Base-by-base conservation (phyloP, 805 yeast species). In the Candida silvatica region DNA sequence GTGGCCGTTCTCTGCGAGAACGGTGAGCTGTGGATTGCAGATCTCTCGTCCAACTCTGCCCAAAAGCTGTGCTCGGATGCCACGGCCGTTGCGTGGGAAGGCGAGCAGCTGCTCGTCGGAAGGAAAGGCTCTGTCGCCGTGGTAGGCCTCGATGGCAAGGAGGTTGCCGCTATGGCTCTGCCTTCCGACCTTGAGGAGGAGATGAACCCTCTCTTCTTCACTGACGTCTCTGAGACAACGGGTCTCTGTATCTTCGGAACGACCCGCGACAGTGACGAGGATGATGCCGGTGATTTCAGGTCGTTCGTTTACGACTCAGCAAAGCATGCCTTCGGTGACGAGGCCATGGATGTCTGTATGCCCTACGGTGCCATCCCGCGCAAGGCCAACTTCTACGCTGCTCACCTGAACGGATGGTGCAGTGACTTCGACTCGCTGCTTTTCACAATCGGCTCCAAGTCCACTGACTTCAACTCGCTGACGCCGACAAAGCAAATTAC, bases 401-500 rank as follows among this genome's bases (percentile, higher is more conserved):
- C 60, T 3, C 35, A 45, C 2, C 46, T 78, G 7, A 44, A 53
- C 17, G 46, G 61, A 15, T 68, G 84, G 69, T 51, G 66, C 5
- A 41, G 49, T 28, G 39, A 51, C 18, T 33, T 50, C 40, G 49
- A 59, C 2, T 34, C 42, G 8, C 36, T 75, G 2, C 44, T 64
- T 17, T 40, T 85, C 16, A 39, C 80, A 1, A 71, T 83, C 2
- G 70, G 80, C 2, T 71, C 87, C 0, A 66, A 74, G 17, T 73
- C 92, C 0, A 66, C 82, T 3, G 95, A 83, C 36, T 48, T 82
- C 12, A 56, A 71, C 6, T 56, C 78, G 1, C 39, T 70, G 18
- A 62, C 74, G 2, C 45, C 59, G 1, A 32, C 44, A 0, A 54
- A 56, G 15, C 49, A 62, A 3, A 47, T 79, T 1, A 59, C 59